Base-by-base conservation (phyloP, 139 green algal species). In the Edaphochlamys debaryana region DNA sequence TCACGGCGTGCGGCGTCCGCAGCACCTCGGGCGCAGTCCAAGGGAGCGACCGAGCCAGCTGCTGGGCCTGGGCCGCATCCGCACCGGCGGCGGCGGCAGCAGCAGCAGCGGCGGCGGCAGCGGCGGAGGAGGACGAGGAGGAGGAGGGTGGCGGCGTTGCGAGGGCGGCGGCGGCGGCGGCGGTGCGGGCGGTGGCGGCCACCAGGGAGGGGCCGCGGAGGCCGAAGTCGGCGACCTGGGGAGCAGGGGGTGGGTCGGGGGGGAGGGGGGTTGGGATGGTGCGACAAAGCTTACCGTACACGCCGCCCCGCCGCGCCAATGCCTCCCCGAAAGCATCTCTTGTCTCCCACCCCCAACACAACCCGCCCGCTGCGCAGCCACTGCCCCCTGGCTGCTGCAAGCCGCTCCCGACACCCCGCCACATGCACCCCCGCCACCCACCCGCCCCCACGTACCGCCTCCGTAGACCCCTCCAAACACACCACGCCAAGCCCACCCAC, bases 11-110 rank as follows among this genome's bases (percentile, higher is more conserved):
- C 20, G 92, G 92, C 1, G 81, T 90, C n/a, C 87, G 89, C 48
- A 95, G 82, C 70, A 95, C 90, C 76, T 95, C 92, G 27, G 92
- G 92, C 3, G 92, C 92, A 0, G 88, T 94, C 91, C 91, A 95
- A n/a, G 92, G 92, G 45, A 54, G 45, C 9, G 45, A 13, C 11
- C 45, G 45, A 54, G 45, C 11, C 45, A 54, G 45, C 45, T 9
- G 45, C 9, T 9, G 45, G 45, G 45, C 75, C 85, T 70, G 34
- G 42, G 82, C 68, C 58, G 68, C 30, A 22, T 40, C 38, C 36
- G 68, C 40, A 41, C n/a, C 63, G 37, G 63, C 27, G 40, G 4
- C 30, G 4, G 63, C n/a, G 15, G 48, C 11, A 23, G 48, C 48
- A 23, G 48, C 48, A 23, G n/a, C n/a, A n/a, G n/a, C n/a, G n/a